Evolutionary conservation across 2,329 filamentous ascomycete genomes (phyloP).

Genomic region (Alternaria sp.): DNA sequence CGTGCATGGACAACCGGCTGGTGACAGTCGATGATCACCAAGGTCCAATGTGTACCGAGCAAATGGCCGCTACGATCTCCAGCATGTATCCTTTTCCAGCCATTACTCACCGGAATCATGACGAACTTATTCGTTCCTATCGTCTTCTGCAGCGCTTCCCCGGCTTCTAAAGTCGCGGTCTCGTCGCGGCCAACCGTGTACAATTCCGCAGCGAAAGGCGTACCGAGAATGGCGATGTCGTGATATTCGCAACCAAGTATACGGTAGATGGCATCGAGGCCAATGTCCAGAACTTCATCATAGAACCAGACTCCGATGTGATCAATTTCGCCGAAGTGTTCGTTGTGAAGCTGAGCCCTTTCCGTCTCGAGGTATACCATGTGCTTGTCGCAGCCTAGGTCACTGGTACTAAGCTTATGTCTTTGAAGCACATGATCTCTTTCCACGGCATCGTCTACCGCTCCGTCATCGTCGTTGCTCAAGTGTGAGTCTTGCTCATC

Average conservation of each 20-base stretch:
- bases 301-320: neutral
- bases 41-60: neutral
- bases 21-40: constrained; percentile 3
- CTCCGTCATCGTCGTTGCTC: neutral
- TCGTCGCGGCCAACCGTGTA: neutral
- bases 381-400: neutral
- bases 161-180: neutral
- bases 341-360: neutral
- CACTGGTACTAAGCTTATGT: neutral
- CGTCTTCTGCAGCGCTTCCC: neutral
- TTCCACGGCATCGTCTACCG: neutral
- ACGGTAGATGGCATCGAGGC: neutral
- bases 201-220: neutral
- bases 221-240: neutral
- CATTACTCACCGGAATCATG: neutral
- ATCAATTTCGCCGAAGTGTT: neutral
- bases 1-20: neutral
- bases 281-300: neutral
- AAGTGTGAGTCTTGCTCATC: neutral
- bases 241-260: neutral
- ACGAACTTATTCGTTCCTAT: neutral
- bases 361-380: neutral
- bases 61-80: neutral
- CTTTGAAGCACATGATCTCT: neutral
- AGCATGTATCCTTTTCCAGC: neutral